Evolutionary conservation across 495 filamentous ascomycete genomes (phyloP).

Genomic region (Neurospora tetraspora): DNA sequence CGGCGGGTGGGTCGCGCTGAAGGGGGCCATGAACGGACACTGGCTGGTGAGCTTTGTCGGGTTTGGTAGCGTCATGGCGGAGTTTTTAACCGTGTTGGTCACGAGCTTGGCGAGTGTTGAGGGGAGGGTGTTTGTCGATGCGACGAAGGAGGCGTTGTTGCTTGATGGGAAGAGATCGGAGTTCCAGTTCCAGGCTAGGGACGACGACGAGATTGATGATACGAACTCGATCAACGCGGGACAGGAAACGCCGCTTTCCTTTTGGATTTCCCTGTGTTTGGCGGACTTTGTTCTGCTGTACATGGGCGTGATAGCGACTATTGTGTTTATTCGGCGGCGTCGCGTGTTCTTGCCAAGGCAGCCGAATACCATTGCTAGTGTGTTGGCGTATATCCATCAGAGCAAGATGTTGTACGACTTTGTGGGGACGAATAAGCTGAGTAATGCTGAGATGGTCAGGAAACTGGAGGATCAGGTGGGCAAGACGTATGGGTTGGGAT

Average conservation of each 20-base stretch:
- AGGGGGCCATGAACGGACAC: constrained; percentile 51
- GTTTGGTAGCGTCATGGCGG: constrained; percentile 51
- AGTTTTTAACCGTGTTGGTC: constrained; percentile 57
- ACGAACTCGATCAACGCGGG: constrained; percentile 40
- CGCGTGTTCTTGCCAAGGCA: constrained; percentile 60
- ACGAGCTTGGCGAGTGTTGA: constrained; percentile 51
- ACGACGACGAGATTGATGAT: constrained; percentile 9
- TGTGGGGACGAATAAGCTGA: constrained; percentile 52
- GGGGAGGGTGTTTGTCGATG: constrained; percentile 41
- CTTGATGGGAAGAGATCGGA: constrained; percentile 2
- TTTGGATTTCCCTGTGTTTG: constrained; percentile 48
- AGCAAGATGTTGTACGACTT: constrained; percentile 65
- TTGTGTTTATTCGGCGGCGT: constrained; percentile 46
- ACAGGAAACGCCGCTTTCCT: constrained; percentile 51
- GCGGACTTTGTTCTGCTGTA: constrained; percentile 49
- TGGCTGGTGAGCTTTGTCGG: constrained; percentile 53
- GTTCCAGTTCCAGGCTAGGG: background rate
- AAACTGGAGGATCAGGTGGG: constrained; percentile 37
- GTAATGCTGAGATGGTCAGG: constrained; percentile 43
- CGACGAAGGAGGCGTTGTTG: background rate
- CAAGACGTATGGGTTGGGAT: constrained; percentile 62
- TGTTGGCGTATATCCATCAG: constrained; percentile 65
- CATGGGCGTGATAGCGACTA: constrained; percentile 38
- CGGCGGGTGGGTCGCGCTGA: constrained; percentile 46
- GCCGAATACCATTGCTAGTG: constrained; percentile 60